These are phyloP conservation scores for Pseudocercospora vitis DNA, from an alignment of 2,329 filamentous ascomycete genomes.

Conservation along the genomic window DNA sequence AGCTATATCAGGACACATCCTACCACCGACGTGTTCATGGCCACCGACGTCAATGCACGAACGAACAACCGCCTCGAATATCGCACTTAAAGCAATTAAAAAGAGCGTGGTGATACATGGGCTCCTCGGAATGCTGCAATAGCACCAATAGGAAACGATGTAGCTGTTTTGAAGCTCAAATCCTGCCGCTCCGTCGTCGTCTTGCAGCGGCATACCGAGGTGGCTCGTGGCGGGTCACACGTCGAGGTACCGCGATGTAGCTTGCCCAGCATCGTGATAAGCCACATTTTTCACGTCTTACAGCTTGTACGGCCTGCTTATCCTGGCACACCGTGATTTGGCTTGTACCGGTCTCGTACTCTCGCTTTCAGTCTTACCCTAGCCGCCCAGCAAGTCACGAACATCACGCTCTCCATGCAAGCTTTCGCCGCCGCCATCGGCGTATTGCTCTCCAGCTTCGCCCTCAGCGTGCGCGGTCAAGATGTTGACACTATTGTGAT, in stretches of 20 bases:
- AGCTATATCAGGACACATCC: too few species aligned
- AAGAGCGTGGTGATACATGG: too few species aligned
- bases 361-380: not conserved
- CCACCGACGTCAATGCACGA: too few species aligned
- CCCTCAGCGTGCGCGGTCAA: constrained; percentile 47
- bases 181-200: constrained; percentile 1
- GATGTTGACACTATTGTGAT: constrained; percentile 64
- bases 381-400: not conserved
- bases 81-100: not conserved
- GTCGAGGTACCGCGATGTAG: not conserved
- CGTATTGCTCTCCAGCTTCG: constrained; percentile 8
- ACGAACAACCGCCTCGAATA: not conserved
- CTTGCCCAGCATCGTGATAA: not conserved
- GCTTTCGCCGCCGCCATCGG: not conserved
- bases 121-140: not conserved
- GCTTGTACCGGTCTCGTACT: not conserved
- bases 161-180: constrained; percentile 3
- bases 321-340: not conserved
- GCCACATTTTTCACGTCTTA: not conserved
- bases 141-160: not conserved
- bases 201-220: not conserved
- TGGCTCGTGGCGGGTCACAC: not conserved
- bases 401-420: not conserved
- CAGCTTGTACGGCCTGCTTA: constrained; percentile 1
- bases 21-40: too few species aligned